Base-by-base conservation (phyloP, 2,329 filamentous ascomycete genomes). In the Ceratocystis ficicola region DNA sequence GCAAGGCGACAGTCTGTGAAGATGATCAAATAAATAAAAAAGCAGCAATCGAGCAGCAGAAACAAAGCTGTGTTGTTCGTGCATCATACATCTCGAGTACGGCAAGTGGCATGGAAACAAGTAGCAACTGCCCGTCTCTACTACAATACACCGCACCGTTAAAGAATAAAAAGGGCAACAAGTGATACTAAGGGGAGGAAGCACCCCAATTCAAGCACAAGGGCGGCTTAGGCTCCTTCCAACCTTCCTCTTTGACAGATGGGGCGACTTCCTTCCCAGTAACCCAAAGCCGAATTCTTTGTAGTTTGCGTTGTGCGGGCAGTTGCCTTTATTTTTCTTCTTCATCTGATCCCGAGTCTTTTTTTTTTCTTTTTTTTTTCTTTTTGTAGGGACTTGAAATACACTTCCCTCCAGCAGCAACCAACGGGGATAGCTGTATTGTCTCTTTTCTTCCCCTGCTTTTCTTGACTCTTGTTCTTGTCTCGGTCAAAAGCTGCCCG, bases 251-350 rank as follows among this genome's bases (percentile, higher is more conserved):
- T 32, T 59, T 59, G 52, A 25, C 28, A 32, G 28, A 20, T 36
- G 52, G 28, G 36, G 36, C 36, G 10, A 10, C 10, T 59, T 59
- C 52, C 52, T 59, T 32, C 52, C 52, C 20, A 15, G n/a, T 17
- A 32, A 15, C 28, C 52, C 52, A 59, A 59, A 59, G 12, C 15
- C n/a, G 28, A 59, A 32, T 32, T 32, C 32, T 12, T 5, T 2
- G 36, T 41, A 12, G 28, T 48, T 15, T 25, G 44, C 30, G 25
- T 8, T 61, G 57, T 41, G 17, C 15, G 32, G 57, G 60, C 5
- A 62, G 30, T 30, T 62, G 60, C 41, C 44, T 48, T 44, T 63
- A 25, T 63, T 50, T 48, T 20, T 52, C 22, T 62, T 48, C 17
- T 44, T 62, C 41, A 44, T 62, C 52, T 17, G 25, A 59, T 59